phyloP scores from a whole-genome alignment of 2,329 filamentous ascomycete species.

The Pseudogymnoascus sp. region DNA sequence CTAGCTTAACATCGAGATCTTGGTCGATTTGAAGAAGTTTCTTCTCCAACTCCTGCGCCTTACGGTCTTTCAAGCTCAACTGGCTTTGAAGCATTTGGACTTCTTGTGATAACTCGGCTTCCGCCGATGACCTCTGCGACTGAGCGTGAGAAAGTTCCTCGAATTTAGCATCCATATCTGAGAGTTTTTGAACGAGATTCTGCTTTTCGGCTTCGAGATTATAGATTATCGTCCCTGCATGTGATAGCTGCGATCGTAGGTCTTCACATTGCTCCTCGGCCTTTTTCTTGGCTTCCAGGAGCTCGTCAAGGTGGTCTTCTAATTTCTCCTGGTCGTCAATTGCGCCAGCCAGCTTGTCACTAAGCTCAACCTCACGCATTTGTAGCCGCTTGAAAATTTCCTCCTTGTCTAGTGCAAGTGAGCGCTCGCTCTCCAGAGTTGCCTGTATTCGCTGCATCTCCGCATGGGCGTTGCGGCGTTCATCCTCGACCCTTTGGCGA shows the following conservation, averaged over 20 bases:
- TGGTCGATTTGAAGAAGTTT: constrained; percentile 81
- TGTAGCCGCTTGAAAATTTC: constrained; percentile 98
- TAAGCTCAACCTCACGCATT: constrained; percentile 80
- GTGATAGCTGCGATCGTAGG: constrained; percentile 75
- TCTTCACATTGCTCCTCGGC: constrained; percentile 78
- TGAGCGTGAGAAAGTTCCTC: constrained; percentile 62
- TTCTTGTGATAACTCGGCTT: constrained; percentile 71
- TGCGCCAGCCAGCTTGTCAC: constrained; percentile 85
- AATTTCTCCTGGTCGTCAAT: constrained; percentile 90
- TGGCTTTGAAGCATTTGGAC: constrained; percentile 90
- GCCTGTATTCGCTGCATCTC: constrained; percentile 89
- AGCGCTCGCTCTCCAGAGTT: constrained; percentile 88
- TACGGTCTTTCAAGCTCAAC: constrained; percentile 78
- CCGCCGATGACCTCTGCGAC: constrained; percentile 65
- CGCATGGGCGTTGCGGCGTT: constrained; percentile 74
- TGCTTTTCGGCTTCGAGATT: constrained; percentile 82
- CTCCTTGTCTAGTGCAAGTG: constrained; percentile 94
- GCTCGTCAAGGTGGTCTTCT: constrained; percentile 84
- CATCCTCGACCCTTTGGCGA: constrained; percentile 78
- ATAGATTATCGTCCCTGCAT: constrained; percentile 79
- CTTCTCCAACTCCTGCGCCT: constrained; percentile 76
- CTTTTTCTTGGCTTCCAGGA: constrained; percentile 81
- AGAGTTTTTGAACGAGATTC: constrained; percentile 58
- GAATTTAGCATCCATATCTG: constrained; percentile 63
- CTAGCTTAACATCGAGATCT: constrained; percentile 79